A percentile compares a stretch with the other conserved stretches of the same genome.
phyloP scores from a whole-genome alignment of 2,329 filamentous ascomycete genomes.

The Alternaria arborescens region DNA sequence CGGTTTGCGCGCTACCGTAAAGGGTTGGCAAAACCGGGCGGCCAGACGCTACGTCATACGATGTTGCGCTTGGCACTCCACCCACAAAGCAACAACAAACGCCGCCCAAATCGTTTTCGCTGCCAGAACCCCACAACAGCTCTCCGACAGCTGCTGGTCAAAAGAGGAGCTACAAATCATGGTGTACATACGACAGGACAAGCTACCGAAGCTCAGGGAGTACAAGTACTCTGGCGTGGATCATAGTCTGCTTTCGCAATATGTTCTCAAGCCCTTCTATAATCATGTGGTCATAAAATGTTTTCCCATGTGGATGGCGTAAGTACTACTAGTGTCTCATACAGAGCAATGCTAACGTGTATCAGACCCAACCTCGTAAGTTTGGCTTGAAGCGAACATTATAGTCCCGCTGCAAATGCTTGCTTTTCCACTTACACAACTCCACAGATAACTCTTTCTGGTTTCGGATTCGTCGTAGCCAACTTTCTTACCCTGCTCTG shows the following conservation, averaged over 20 bases:
- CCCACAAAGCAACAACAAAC: constrained; percentile 17
- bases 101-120: constrained; percentile 7
- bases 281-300: constrained; percentile 90
- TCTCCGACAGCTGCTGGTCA: constrained; percentile 9
- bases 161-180: constrained; percentile 58
- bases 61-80: constrained; percentile 38
- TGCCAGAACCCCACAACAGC: constrained; percentile 22
- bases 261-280: constrained; percentile 98
- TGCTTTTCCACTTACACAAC: constrained; percentile 8
- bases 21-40: constrained; percentile 11
- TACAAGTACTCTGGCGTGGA: constrained; percentile 97
- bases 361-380: constrained; percentile 50
- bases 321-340: constrained; percentile 48
- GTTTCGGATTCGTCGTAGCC: constrained; percentile 86
- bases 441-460: constrained; percentile 80
- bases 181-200: constrained; percentile 94
- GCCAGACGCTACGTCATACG: constrained; percentile 41
- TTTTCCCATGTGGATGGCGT: constrained; percentile 96
- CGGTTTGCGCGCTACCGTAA: not conserved
- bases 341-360: constrained; percentile 30
- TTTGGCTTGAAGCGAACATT: constrained; percentile 11
- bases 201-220: constrained; percentile 85
- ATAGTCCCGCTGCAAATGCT: constrained; percentile 5
- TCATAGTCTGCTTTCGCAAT: constrained; percentile 86
- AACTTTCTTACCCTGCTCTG: constrained; percentile 93